A percentile compares a stretch with the other conserved stretches of the same genome.
Evolutionary conservation across 352 stramenopile genomes (phyloP).

Genomic region (Peronospora destructor): DNA sequence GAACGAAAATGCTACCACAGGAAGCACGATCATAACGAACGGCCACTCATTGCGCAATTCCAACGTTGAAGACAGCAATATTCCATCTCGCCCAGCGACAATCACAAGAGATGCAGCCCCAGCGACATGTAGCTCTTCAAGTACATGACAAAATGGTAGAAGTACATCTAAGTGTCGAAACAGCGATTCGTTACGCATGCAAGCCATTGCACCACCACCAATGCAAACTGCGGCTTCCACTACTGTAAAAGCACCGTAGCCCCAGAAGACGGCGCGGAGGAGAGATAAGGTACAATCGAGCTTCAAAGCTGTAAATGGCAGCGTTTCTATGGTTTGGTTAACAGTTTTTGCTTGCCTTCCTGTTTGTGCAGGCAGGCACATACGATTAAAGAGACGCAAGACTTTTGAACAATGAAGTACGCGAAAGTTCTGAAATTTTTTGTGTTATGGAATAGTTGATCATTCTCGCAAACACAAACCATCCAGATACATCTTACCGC

Average conservation of each 20-base stretch:
- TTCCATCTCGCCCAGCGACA: constrained; percentile 22
- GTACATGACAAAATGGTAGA: constrained; percentile 23
- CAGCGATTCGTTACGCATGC: constrained; percentile 27
- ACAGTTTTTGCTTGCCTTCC: background rate
- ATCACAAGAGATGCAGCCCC: constrained; percentile 23
- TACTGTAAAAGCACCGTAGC: constrained; percentile 16
- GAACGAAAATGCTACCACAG: constrained; percentile 34
- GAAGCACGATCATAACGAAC: constrained; percentile 17
- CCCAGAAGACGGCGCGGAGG: constrained; percentile 29
- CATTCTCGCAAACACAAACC: constrained; percentile 15
- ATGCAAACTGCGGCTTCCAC: constrained; percentile 33
- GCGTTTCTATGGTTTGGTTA: too few relatives aligned
- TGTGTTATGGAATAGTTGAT: constrained; percentile 6
- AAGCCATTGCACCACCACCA: constrained; percentile 36
- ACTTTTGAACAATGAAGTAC: constrained; percentile 28
- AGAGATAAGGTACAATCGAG: constrained; percentile 50
- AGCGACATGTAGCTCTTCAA: constrained; percentile 15
- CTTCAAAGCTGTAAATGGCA: background rate
- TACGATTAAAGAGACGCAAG: constrained; percentile 76
- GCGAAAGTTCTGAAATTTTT: constrained; percentile 12
- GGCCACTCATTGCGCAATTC: constrained; percentile 19
- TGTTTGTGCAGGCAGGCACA: constrained; percentile 29
- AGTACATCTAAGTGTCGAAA: constrained; percentile 16
- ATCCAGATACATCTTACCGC: constrained; percentile 2
- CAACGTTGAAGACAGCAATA: constrained; percentile 15